phyloP scores from a whole-genome alignment of 129 eudicot genomes.

The Oenanthe sinensis region DNA sequence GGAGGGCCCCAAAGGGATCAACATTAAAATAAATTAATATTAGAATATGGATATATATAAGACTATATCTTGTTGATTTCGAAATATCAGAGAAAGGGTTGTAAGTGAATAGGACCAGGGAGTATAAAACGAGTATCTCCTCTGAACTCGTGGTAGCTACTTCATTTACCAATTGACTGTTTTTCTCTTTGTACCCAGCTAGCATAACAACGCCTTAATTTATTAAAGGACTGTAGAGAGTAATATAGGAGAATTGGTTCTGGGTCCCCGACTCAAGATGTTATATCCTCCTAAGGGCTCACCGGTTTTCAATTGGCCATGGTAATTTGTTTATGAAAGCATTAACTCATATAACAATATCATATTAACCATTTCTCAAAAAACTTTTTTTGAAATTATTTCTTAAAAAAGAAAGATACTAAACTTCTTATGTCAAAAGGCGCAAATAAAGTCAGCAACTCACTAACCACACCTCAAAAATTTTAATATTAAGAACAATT shows the following conservation, averaged over 20 bases:
- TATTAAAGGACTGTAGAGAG: background rate
- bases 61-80: background rate
- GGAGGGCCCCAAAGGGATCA: background rate
- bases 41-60: background rate
- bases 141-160: constrained; percentile 23
- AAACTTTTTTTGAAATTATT: background rate
- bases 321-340: background rate
- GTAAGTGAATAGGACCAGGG: background rate
- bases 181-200: constrained; percentile 39
- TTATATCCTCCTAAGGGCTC: background rate
- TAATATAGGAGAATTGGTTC: background rate
- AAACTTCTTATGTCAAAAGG: background rate
- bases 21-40: background rate
- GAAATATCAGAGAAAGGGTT: too few species aligned
- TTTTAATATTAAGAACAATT: background rate
- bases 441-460: background rate
- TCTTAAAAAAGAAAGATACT: background rate
- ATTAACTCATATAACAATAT: background rate
- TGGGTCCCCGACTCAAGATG: background rate
- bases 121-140: constrained; percentile 23
- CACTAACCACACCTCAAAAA: background rate
- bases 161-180: constrained; percentile 36
- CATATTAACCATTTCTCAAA: background rate
- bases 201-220: constrained; percentile 16
- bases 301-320: background rate